A percentile compares a stretch with the other conserved stretches of the same genome.
Conservation (phyloP, 2,329 filamentous ascomycete species). For the Basipetospora sp. region DNA sequence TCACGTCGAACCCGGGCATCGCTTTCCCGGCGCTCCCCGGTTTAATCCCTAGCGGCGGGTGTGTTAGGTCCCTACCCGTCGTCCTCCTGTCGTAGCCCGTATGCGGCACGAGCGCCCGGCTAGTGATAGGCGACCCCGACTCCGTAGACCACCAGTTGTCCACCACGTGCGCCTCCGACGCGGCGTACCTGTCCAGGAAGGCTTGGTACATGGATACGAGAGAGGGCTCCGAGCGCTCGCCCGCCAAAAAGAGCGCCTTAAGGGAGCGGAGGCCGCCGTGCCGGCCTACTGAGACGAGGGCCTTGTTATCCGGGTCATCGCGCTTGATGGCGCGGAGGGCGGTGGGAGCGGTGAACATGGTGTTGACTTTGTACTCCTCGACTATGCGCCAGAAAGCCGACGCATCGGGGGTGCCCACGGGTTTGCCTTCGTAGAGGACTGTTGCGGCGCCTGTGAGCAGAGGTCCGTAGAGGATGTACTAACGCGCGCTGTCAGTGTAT, state of each 20-base stretch:
- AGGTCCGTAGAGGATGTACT: constrained; percentile 77
- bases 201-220: constrained; percentile 71
- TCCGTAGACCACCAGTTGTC: constrained; percentile 51
- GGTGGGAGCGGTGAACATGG: constrained; percentile 73
- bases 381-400: constrained; percentile 79
- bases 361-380: constrained; percentile 71
- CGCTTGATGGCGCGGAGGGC: constrained; percentile 76
- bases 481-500: neutral
- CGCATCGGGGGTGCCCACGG: constrained; percentile 74
- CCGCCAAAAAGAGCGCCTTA: constrained; percentile 67
- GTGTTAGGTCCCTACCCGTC: constrained; percentile 17
- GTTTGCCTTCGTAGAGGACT: constrained; percentile 86
- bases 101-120: constrained; percentile 39
- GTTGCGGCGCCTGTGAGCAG: constrained; percentile 74
- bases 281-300: constrained; percentile 47
- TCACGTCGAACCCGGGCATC: constrained; percentile 82
- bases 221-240: constrained; percentile 76
- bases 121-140: constrained; percentile 43
- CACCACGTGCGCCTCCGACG: constrained; percentile 39
- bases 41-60: constrained; percentile 38
- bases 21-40: constrained; percentile 81
- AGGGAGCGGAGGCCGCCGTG: constrained; percentile 58
- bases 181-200: constrained; percentile 52
- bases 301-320: constrained; percentile 62
- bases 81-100: constrained; percentile 40